These are phyloP conservation scores for Curvularia verruculosa DNA, from an alignment of 2,329 filamentous ascomycete species.

Conservation along the genomic window DNA sequence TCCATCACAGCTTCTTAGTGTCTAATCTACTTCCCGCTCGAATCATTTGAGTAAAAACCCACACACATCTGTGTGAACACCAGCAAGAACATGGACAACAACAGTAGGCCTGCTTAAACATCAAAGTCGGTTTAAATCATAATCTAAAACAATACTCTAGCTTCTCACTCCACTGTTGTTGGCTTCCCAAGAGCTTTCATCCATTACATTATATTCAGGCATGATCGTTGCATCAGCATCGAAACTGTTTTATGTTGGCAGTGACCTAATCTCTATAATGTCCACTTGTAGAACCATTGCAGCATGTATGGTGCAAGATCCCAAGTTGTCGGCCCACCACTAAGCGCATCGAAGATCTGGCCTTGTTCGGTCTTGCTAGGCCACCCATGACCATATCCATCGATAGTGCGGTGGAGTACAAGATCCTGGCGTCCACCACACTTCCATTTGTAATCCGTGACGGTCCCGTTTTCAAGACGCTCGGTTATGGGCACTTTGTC, in stretches of 20 bases:
- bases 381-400: slow-evolving; percentile 35
- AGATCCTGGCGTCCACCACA: slow-evolving; percentile 23
- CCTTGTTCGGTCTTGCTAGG: slow-evolving; percentile 24
- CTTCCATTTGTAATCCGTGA: slow-evolving; percentile 21
- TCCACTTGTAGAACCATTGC: slow-evolving; percentile 31
- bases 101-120: no score
- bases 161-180: no score
- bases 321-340: slow-evolving; percentile 28
- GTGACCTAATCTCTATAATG: background rate
- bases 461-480: slow-evolving; percentile 18
- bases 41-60: no score
- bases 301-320: slow-evolving; percentile 28
- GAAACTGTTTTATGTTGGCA: background rate
- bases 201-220: no score
- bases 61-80: no score
- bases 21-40: no score
- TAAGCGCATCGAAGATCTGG: slow-evolving; percentile 27
- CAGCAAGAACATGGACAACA: no score
- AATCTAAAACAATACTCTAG: no score
- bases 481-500: background rate
- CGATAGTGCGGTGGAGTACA: slow-evolving; percentile 22
- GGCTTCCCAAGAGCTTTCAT: no score
- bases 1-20: no score
- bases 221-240: background rate
- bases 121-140: no score